Evolutionary conservation across 2,329 filamentous ascomycete species (phyloP).

Genomic region (Colletotrichum simmondsii): DNA sequence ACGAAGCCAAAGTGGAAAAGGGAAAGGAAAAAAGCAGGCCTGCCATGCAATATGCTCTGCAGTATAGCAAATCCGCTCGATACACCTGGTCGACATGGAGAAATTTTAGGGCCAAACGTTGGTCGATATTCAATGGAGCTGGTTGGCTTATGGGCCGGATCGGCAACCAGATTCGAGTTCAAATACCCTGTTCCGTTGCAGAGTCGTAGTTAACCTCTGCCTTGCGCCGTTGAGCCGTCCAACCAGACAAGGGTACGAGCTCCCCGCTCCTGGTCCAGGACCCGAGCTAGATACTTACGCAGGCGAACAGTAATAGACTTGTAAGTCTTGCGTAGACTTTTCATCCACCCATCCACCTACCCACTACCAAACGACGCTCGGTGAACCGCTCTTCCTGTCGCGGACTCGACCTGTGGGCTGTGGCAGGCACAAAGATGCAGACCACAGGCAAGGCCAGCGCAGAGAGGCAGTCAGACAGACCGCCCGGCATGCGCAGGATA

Average conservation of each 20-base stretch:
- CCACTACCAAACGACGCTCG: slow-evolving; percentile 6
- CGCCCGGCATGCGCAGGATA: background rate
- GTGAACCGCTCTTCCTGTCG: slow-evolving; percentile 1
- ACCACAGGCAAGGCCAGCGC: background rate
- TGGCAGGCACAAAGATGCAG: background rate
- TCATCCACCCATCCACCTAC: background rate
- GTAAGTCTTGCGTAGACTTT: background rate
- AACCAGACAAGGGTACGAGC: background rate
- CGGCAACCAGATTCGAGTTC: slow-evolving; percentile 4
- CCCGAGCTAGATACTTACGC: background rate
- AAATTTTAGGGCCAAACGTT: slow-evolving; percentile 6
- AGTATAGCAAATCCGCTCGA: background rate
- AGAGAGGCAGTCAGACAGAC: background rate
- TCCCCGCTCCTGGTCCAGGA: background rate
- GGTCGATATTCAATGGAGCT: background rate
- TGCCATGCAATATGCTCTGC: background rate
- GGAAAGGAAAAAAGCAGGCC: background rate
- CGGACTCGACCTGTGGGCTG: background rate
- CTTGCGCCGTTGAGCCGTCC: background rate
- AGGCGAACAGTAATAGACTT: background rate
- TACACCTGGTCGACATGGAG: slow-evolving; percentile 1
- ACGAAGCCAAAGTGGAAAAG: background rate
- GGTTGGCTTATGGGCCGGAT: slow-evolving; percentile 7
- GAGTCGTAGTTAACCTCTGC: background rate
- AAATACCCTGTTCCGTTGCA: slow-evolving; percentile 18